Evolutionary conservation across 805 yeast species (phyloP).

Genomic region (Spathaspora passalidarum): DNA sequence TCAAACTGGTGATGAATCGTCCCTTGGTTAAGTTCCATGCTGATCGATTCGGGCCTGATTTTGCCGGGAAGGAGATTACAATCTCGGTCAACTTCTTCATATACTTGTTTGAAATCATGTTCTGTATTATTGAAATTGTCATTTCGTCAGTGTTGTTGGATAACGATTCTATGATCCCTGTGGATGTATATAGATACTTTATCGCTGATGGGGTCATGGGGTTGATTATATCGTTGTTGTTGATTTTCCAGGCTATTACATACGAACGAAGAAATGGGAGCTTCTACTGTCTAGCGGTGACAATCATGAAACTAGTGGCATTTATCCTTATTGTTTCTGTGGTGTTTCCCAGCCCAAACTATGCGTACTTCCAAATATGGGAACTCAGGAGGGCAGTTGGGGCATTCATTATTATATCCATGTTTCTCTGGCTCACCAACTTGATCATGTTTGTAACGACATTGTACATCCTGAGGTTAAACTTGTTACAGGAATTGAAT

Average conservation of each 20-base stretch:
- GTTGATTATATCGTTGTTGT: slow-evolving; percentile 29
- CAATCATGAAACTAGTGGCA: slow-evolving; percentile 32
- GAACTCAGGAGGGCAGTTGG: slow-evolving; percentile 31
- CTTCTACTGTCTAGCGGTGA: slow-evolving; percentile 34
- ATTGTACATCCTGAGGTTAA: slow-evolving; percentile 34
- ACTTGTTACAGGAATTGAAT: slow-evolving; percentile 29
- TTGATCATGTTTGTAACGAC: slow-evolving; percentile 38
- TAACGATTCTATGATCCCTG: slow-evolving; percentile 20
- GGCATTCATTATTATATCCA: slow-evolving; percentile 35
- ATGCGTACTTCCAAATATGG: slow-evolving; percentile 21
- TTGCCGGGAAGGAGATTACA: slow-evolving; percentile 12
- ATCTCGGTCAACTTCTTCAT: slow-evolving; percentile 27
- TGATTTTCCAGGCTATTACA: slow-evolving; percentile 33
- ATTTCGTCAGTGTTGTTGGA: slow-evolving; percentile 23
- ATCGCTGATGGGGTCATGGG: slow-evolving; percentile 35
- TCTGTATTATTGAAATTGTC: slow-evolving; percentile 25
- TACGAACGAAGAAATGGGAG: slow-evolving; percentile 40
- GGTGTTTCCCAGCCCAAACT: slow-evolving; percentile 23
- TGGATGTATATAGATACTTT: slow-evolving; percentile 32
- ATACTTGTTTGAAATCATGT: slow-evolving; percentile 28
- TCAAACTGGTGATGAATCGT: slow-evolving; percentile 31
- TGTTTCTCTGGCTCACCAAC: slow-evolving; percentile 37
- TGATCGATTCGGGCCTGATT: slow-evolving; percentile 11
- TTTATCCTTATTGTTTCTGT: slow-evolving; percentile 27
- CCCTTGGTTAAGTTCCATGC: slow-evolving; percentile 22